These are phyloP conservation scores for Euryodendron excelsum DNA, from an alignment of 148 eudicot genomes.

Conservation along the genomic window DNA sequence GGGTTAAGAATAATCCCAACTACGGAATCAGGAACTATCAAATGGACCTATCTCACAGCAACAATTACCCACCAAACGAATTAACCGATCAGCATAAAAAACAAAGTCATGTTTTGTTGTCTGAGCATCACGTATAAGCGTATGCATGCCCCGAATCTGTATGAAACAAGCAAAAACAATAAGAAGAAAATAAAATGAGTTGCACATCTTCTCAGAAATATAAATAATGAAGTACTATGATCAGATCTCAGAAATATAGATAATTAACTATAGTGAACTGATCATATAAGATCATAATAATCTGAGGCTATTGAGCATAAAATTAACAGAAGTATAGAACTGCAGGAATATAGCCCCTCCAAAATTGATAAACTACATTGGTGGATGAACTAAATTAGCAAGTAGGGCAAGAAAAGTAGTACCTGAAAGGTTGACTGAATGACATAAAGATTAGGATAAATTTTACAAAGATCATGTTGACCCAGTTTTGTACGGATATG, in stretches of 20 bases:
- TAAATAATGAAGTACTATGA: background rate
- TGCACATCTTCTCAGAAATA: background rate
- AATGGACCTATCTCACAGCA: background rate
- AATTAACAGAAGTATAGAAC: background rate
- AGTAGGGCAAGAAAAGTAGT: constrained; percentile 12
- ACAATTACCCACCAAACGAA: constrained; percentile 62
- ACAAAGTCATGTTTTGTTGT: constrained; percentile 90
- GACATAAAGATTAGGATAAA: constrained; percentile 84
- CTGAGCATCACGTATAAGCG: constrained; percentile 78
- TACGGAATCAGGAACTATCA: background rate
- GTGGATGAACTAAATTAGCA: background rate
- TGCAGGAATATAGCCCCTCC: background rate
- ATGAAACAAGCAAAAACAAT: constrained; percentile 12
- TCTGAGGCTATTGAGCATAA: background rate
- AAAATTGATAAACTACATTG: background rate
- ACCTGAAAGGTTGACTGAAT: constrained; percentile 76
- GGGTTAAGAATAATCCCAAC: background rate
- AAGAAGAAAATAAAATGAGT: background rate
- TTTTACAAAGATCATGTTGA: constrained; percentile 94
- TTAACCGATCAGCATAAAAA: constrained; percentile 84
- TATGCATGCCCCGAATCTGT: constrained; percentile 94
- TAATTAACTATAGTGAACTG: background rate
- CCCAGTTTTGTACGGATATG: constrained; percentile 98
- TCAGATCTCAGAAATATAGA: background rate
- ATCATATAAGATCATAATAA: background rate